Percentiles rank a stretch among this genome's conserved stretches.
Conservation (phyloP, 163 green algal species). For the Scenedesmus sp. region DNA sequence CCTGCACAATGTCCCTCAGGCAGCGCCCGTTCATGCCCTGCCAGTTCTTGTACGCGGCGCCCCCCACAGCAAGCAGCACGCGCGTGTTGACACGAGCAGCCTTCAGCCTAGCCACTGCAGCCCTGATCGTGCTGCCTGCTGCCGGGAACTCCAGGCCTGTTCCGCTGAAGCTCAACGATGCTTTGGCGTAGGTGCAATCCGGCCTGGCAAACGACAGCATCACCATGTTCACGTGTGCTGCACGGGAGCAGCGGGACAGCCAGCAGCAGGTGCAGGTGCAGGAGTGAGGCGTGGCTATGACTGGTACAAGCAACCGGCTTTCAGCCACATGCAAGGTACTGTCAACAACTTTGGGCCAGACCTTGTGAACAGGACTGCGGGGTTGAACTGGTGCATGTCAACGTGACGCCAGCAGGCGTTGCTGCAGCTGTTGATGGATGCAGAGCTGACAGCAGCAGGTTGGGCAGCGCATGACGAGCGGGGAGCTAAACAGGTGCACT, state of each 20-base stretch:
- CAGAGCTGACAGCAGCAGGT: too few relatives aligned
- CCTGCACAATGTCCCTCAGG: constrained; percentile 37
- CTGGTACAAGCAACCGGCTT: too few relatives aligned
- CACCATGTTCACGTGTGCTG: constrained; percentile 37
- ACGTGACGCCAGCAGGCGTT: too few relatives aligned
- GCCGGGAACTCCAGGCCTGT: constrained; percentile 35
- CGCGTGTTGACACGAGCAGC: constrained; percentile 24
- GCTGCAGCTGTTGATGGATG: too few relatives aligned
- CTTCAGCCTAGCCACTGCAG: constrained; percentile 21
- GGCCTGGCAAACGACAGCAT: constrained; percentile 31
- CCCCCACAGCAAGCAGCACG: constrained; percentile 49
- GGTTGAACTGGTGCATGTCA: too few relatives aligned
- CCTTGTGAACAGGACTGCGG: too few relatives aligned
- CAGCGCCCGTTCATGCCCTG: constrained; percentile 18
- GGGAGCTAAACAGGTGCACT: background rate
- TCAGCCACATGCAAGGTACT: too few relatives aligned
- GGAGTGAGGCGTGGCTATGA: too few relatives aligned
- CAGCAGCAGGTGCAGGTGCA: background rate
- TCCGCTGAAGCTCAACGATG: background rate
- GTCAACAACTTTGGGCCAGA: too few relatives aligned
- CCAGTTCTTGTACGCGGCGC: constrained; percentile 43
- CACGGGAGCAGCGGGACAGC: background rate
- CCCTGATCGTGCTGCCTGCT: background rate
- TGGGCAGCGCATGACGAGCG: too few relatives aligned
- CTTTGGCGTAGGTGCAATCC: constrained; percentile 49